Evolutionary conservation across 2,329 filamentous ascomycete species (phyloP).

Genomic region (Aquanectria penicillioides): DNA sequence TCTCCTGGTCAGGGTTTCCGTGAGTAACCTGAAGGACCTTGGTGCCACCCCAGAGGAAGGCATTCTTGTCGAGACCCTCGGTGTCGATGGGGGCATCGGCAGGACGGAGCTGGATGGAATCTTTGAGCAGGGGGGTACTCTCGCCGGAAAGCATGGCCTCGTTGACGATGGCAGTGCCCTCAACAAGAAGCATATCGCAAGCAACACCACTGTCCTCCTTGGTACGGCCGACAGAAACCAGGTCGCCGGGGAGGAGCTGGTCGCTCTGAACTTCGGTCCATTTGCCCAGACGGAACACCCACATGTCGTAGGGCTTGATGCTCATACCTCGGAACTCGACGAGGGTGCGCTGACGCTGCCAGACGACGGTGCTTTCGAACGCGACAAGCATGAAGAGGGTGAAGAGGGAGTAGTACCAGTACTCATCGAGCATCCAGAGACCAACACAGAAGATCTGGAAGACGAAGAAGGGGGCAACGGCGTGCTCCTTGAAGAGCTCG

Average conservation of each 20-base stretch:
- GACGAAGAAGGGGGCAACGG: constrained; percentile 98
- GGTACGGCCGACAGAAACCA: constrained; percentile 90
- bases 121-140: constrained; percentile 95
- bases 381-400: constrained; percentile 98
- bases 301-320: constrained; percentile 97
- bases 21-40: constrained; percentile 97
- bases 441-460: constrained; percentile 99
- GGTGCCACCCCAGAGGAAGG: constrained; percentile 96
- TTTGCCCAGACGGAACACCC: constrained; percentile 85
- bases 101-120: constrained; percentile 91
- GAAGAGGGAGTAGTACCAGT: constrained; percentile 99
- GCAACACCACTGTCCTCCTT: constrained; percentile 98
- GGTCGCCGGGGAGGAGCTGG: constrained; percentile 89
- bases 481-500: constrained; percentile 97
- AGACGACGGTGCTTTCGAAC: constrained; percentile 98
- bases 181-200: constrained; percentile 95
- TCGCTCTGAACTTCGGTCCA: constrained; percentile 93
- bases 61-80: constrained; percentile 94
- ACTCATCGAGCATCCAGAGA: constrained; percentile 98
- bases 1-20: constrained; percentile 79
- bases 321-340: constrained; percentile 99
- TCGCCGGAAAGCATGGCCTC: constrained; percentile 99
- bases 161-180: constrained; percentile 97
- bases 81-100: constrained; percentile 82
- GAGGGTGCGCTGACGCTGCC: constrained; percentile 96